Base-by-base conservation (phyloP, 805 yeast genomes). In the Kuraishia hungarica region DNA sequence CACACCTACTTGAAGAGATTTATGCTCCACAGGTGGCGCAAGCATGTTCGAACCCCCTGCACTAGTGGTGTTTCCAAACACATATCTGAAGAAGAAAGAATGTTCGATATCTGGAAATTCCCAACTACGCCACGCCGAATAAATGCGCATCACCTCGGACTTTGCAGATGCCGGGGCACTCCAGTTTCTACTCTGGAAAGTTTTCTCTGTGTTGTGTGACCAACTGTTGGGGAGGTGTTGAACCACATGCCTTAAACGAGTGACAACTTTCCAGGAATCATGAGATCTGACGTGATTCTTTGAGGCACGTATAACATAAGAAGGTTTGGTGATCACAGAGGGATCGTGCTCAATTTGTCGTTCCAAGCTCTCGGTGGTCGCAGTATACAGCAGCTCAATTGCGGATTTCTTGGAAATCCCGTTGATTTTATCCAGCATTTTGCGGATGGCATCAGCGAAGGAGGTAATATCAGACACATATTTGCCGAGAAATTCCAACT, bases 101-200 rank as follows among this genome's bases (percentile, higher is more conserved):
- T 78, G 72, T n/a, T 78, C 77, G 22, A 83, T 78, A 61, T 81
- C 81, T 35, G 83, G 75, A 50, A 87, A 85, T 62, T 93, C 99
- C 97, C 98, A 92, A 57, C 83, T 82, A 73, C 97, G 81, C 97
- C 98, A 94, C 15, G 77, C 73, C 0, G 84, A 74, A 62, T 91
- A 90, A 1, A 83, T 75, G 2, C 75, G 70, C 23, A 82, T 67
- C 1, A 89, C 87, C 17, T 76, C 76, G 8, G 73, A 71, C 56
- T 75, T 73, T 0, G 91, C 91, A 57, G 76, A 71, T 0, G 57
- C 59, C 0, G 89, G 85, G 0, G 80, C 74, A 19, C 67, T 66
- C 73, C 82, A 77, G 0, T 68, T 57, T 1, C 66, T 59, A 1
- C 61, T 56, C 1, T 65, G 62, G 51, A 80, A 66, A 22, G 60